These are phyloP conservation scores for Tetracladium setigerum DNA, from an alignment of 495 filamentous ascomycete genomes.

Conservation along the genomic window DNA sequence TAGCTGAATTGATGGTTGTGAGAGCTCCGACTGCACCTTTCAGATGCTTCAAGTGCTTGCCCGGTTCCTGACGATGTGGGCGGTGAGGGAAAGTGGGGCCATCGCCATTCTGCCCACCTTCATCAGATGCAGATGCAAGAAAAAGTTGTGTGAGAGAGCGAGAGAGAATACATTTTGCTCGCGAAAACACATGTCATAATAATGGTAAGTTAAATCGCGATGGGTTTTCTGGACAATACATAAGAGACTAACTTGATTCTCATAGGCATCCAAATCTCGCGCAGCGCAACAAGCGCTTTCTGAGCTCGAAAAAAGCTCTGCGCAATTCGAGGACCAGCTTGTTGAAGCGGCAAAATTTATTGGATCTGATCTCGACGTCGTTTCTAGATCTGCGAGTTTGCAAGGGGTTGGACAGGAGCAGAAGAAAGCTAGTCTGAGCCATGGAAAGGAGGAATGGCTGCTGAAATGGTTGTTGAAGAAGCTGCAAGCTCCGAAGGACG, in stretches of 20 bases:
- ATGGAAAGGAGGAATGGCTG: slow-evolving; percentile 56
- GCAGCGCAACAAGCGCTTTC: slow-evolving; percentile 17
- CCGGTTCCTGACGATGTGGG: neutral
- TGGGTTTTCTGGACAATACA: too few species aligned
- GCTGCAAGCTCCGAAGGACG: slow-evolving; percentile 30
- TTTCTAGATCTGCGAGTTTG: slow-evolving; percentile 25
- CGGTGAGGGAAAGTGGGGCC: neutral
- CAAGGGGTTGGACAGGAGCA: slow-evolving; percentile 26
- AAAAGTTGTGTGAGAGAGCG: neutral
- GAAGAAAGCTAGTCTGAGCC: slow-evolving; percentile 12
- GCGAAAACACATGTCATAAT: too few species aligned
- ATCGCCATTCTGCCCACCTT: neutral
- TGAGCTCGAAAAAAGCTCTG: slow-evolving; percentile 18
- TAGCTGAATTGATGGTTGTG: neutral
- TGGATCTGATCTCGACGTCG: slow-evolving; percentile 10
- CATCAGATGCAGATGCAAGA: neutral
- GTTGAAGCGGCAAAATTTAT: slow-evolving; percentile 21
- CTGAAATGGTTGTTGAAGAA: slow-evolving; percentile 61
- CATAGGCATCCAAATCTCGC: slow-evolving; percentile 19
- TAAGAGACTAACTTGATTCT: neutral
- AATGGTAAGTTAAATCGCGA: neutral
- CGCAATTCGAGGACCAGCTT: slow-evolving; percentile 21
- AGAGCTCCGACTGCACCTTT: too few species aligned
- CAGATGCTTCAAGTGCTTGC: neutral
- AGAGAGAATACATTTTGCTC: neutral